Evolutionary conservation across 768 basidiomycete species (phyloP).

Genomic region (Auricularia auricula-judae): DNA sequence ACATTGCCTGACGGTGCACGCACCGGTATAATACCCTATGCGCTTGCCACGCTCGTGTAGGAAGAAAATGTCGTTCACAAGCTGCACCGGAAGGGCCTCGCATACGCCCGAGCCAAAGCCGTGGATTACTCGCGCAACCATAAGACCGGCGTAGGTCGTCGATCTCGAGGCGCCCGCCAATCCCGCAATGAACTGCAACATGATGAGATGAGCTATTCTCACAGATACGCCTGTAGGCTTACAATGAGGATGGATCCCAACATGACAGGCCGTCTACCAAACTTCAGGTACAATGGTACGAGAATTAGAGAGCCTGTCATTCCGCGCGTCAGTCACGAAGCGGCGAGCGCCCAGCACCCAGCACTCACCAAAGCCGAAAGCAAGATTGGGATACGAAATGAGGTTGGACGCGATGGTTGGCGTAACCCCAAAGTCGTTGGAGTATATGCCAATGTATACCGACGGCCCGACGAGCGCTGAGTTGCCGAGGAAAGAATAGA

Average conservation of each 20-base stretch:
- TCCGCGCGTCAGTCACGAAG: no score
- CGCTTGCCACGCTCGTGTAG: slow-evolving; percentile 5
- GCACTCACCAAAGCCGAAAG: slow-evolving; percentile 1
- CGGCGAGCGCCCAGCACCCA: no score
- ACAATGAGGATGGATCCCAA: slow-evolving; percentile 1
- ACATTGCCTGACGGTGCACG: neutral
- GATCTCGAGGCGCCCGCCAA: neutral
- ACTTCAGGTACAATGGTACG: slow-evolving; percentile 5
- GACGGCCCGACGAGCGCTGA: slow-evolving; percentile 1
- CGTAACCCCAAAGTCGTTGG: neutral
- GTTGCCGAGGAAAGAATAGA: slow-evolving; percentile 4
- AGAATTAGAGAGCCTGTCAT: neutral
- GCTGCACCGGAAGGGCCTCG: slow-evolving; percentile 4
- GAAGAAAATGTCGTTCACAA: slow-evolving; percentile 7
- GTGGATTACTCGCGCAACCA: slow-evolving; percentile 4
- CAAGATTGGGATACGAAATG: slow-evolving; percentile 3
- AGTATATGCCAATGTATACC: slow-evolving; percentile 5
- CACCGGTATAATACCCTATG: slow-evolving; percentile 5
- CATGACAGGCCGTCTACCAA: slow-evolving; percentile 4
- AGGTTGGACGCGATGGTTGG: neutral
- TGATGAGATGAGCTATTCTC: neutral
- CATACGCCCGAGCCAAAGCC: slow-evolving; percentile 5
- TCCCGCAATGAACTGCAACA: slow-evolving; percentile 1
- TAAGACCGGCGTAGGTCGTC: slow-evolving; percentile 3
- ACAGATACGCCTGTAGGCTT: neutral